phyloP scores from a whole-genome alignment of 2,329 filamentous ascomycete species.

The Phaeophleospora eucalypticola region DNA sequence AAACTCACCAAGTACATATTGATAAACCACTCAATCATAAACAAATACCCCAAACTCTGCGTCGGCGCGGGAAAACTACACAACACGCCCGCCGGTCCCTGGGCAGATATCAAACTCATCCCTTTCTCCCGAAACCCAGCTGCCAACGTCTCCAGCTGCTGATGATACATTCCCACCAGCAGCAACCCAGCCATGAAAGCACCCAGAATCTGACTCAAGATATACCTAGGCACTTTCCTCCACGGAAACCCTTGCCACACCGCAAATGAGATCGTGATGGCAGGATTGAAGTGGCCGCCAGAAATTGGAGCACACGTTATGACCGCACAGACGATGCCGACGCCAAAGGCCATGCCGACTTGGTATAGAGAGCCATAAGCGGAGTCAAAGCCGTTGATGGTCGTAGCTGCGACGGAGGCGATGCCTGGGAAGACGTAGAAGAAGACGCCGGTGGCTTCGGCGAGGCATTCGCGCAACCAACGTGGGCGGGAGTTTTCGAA shows the following conservation, averaged over 20 bases:
- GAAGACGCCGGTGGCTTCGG: slow-evolving; percentile 56
- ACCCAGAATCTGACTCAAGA: slow-evolving; percentile 53
- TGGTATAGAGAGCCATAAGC: slow-evolving; percentile 54
- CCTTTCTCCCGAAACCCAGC: slow-evolving; percentile 39
- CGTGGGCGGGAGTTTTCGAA: slow-evolving; percentile 53
- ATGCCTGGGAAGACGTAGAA: slow-evolving; percentile 47
- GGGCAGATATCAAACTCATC: slow-evolving; percentile 40
- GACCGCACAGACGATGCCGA: slow-evolving; percentile 58
- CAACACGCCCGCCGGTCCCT: slow-evolving; percentile 53
- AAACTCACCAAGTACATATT: slow-evolving; percentile 49
- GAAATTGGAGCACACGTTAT: slow-evolving; percentile 53
- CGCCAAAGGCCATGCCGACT: slow-evolving; percentile 53
- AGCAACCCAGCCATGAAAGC: slow-evolving; percentile 54
- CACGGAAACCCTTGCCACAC: slow-evolving; percentile 57
- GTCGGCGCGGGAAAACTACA: slow-evolving; percentile 50
- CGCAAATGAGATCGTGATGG: slow-evolving; percentile 39
- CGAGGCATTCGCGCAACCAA: slow-evolving; percentile 53
- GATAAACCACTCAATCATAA: slow-evolving; percentile 58
- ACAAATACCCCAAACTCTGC: slow-evolving; percentile 53
- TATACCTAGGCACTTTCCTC: slow-evolving; percentile 56
- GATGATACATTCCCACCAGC: slow-evolving; percentile 55
- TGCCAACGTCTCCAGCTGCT: slow-evolving; percentile 44
- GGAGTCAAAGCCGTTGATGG: slow-evolving; percentile 42
- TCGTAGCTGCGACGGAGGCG: slow-evolving; percentile 51
- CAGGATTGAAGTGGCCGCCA: slow-evolving; percentile 39